Percentiles rank a stretch among this genome's conserved stretches.
phyloP scores from a whole-genome alignment of 192 early-diverging fungal species.

The Entomortierella beljakovae region DNA sequence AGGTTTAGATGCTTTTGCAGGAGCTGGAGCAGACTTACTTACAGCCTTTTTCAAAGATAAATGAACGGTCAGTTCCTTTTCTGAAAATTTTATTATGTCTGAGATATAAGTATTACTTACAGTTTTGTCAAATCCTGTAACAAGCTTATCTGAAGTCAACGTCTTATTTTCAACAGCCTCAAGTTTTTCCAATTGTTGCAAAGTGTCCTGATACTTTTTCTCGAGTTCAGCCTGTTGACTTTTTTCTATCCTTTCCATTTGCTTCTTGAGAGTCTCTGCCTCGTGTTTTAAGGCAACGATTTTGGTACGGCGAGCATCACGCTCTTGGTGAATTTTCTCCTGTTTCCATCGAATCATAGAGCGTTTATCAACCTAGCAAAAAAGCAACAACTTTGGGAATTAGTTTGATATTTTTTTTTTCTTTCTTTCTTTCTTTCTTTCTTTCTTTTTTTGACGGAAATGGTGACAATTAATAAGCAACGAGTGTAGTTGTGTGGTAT shows the following conservation, averaged over 20 bases:
- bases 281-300: slow-evolving; percentile 59
- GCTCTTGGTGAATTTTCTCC: slow-evolving; percentile 87
- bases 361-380: slow-evolving; percentile 73
- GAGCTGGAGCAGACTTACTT: slow-evolving; percentile 52
- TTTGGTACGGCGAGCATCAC: slow-evolving; percentile 79
- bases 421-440: too few species aligned
- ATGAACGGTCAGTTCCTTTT: slow-evolving; percentile 1
- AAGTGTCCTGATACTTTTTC: slow-evolving; percentile 41
- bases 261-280: slow-evolving; percentile 57
- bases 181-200: slow-evolving; percentile 66
- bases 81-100: not conserved
- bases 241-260: slow-evolving; percentile 55
- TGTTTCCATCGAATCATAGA: slow-evolving; percentile 93
- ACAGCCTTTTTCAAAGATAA: slow-evolving; percentile 53
- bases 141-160: slow-evolving; percentile 76
- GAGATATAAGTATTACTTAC: slow-evolving; percentile 39
- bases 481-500: not conserved
- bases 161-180: slow-evolving; percentile 74
- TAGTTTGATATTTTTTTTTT: not conserved
- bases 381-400: not conserved
- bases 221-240: slow-evolving; percentile 36
- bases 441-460: too few species aligned
- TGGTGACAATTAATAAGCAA: too few species aligned
- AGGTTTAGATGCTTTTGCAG: slow-evolving; percentile 43
- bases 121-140: slow-evolving; percentile 73